A percentile compares a stretch with the other conserved stretches of the same genome.
phyloP scores from a whole-genome alignment of 2,329 filamentous ascomycete species.

The Aspergillus phoenicis region DNA sequence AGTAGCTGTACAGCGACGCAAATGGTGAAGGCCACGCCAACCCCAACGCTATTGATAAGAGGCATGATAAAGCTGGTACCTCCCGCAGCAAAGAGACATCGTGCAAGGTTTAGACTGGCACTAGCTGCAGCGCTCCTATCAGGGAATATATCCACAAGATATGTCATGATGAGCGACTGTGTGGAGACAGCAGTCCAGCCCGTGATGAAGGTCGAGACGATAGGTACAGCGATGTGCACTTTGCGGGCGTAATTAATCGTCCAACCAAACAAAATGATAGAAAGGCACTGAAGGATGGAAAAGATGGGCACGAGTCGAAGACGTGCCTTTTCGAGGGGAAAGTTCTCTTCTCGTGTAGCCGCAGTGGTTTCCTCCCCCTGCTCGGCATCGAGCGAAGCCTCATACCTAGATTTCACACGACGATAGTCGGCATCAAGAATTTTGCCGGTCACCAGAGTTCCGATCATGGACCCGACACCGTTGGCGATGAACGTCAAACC shows the following conservation, averaged over 20 bases:
- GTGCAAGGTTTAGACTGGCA: constrained; percentile 56
- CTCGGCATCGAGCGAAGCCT: constrained; percentile 10
- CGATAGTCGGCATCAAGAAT: constrained; percentile 57
- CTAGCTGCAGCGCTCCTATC: constrained; percentile 55
- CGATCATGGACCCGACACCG: constrained; percentile 57
- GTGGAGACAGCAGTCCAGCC: constrained; percentile 57
- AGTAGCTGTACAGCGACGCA: constrained; percentile 49
- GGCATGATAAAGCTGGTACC: constrained; percentile 56
- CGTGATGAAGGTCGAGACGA: constrained; percentile 55
- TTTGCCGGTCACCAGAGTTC: constrained; percentile 55
- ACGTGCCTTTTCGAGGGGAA: constrained; percentile 56
- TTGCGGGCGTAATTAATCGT: constrained; percentile 46
- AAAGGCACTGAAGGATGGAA: constrained; percentile 48
- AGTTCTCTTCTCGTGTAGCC: constrained; percentile 28
- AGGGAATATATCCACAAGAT: constrained; percentile 57
- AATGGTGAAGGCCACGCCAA: constrained; percentile 53
- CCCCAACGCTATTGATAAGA: constrained; percentile 51
- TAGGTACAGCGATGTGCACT: constrained; percentile 54
- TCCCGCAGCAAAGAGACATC: constrained; percentile 56
- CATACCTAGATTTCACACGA: constrained; percentile 40
- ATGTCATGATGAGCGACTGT: constrained; percentile 54
- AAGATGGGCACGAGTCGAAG: constrained; percentile 54
- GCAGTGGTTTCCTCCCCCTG: neutral
- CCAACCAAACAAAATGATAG: constrained; percentile 58
- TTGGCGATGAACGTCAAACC: constrained; percentile 59